Conservation (phyloP, 2,329 filamentous ascomycete species). For the Ophiostoma sp. region DNA sequence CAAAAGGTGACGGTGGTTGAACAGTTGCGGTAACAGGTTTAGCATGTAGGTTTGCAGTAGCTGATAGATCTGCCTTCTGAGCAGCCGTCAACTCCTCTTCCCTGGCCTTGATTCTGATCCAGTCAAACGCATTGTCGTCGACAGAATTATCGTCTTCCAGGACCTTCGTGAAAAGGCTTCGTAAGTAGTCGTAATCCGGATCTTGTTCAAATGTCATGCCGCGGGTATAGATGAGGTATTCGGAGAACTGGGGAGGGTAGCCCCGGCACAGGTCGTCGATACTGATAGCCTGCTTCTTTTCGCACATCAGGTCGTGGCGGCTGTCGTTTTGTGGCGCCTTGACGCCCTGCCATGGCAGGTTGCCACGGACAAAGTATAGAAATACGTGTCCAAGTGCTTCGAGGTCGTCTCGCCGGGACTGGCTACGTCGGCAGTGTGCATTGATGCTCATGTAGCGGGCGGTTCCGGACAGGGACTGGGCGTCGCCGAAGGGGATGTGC, state of each 20-base stretch:
- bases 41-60: background rate
- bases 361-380: conserved; percentile 70
- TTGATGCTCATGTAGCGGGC: conserved; percentile 99
- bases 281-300: conserved; percentile 97
- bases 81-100: conserved; percentile 74
- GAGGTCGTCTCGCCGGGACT: conserved; percentile 92
- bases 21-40: background rate
- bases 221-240: conserved; percentile 93
- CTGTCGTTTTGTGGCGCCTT: conserved; percentile 79
- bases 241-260: conserved; percentile 94
- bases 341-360: conserved; percentile 69
- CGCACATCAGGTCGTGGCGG: conserved; percentile 99
- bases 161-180: conserved; percentile 91
- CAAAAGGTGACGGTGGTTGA: background rate
- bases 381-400: conserved; percentile 82
- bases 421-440: conserved; percentile 92
- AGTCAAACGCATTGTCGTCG: conserved; percentile 97
- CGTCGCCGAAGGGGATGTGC: conserved; percentile 94
- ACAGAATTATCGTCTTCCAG: conserved; percentile 90
- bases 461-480: conserved; percentile 93
- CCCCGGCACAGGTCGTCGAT: conserved; percentile 96
- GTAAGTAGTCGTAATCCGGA: conserved; percentile 95
- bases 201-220: conserved; percentile 98
- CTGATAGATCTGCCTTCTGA: background rate
- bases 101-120: conserved; percentile 85